Evolutionary conservation across 352 stramenopile genomes (phyloP).

Genomic region (Phytophthora melonis): DNA sequence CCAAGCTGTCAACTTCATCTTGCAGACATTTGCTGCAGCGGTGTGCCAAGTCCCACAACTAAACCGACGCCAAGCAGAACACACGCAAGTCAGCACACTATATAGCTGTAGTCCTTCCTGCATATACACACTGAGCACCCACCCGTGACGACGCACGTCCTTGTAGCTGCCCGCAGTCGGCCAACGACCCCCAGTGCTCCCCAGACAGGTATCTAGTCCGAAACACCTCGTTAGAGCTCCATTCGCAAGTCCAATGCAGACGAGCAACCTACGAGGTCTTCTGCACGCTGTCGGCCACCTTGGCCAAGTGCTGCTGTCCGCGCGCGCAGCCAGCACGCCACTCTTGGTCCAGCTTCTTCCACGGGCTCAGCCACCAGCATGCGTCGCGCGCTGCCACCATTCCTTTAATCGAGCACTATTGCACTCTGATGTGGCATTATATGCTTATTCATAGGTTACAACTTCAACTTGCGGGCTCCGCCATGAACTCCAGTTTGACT

Average conservation of each 20-base stretch:
- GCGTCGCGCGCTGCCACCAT: constrained; percentile 5
- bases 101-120: background rate
- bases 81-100: background rate
- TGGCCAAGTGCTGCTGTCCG: constrained; percentile 70
- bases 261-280: constrained; percentile 69
- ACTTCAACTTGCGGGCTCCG: background rate
- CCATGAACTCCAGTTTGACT: too few relatives aligned
- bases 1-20: constrained; percentile 58
- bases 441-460: background rate
- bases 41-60: constrained; percentile 82
- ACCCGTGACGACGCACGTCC: constrained; percentile 60
- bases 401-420: background rate
- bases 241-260: background rate
- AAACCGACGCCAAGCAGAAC: background rate
- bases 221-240: background rate
- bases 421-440: background rate
- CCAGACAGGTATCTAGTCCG: constrained; percentile 63
- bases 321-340: constrained; percentile 59
- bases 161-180: constrained; percentile 59
- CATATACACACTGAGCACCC: constrained; percentile 8
- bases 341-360: constrained; percentile 72
- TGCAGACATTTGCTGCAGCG: constrained; percentile 65
- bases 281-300: constrained; percentile 76
- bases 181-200: constrained; percentile 69
- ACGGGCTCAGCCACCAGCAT: constrained; percentile 75